phyloP scores from a whole-genome alignment of 305 asterid species.

The Solanum hybrid region DNA sequence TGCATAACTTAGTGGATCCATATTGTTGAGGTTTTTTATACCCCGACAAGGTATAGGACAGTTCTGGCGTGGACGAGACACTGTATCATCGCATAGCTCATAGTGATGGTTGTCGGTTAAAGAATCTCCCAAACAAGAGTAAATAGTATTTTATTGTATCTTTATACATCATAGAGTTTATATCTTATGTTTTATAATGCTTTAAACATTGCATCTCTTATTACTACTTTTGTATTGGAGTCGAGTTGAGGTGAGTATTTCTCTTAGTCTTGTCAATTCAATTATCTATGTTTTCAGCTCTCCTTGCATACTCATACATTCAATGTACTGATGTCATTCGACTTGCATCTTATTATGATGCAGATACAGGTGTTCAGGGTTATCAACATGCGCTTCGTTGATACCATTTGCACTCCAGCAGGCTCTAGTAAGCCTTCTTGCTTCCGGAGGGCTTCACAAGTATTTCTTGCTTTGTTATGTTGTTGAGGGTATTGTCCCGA shows the following conservation, averaged over 20 bases:
- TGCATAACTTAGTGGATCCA: too few species aligned
- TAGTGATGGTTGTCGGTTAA: too few species aligned
- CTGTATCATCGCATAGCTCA: not conserved
- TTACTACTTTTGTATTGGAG: too few species aligned
- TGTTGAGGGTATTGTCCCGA: not conserved
- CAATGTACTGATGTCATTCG: not conserved
- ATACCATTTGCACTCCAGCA: not conserved
- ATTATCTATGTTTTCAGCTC: not conserved
- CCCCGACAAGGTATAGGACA: not conserved
- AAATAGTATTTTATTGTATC: too few species aligned
- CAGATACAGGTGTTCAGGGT: not conserved
- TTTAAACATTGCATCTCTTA: too few species aligned
- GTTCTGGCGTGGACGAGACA: not conserved
- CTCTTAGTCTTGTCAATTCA: not conserved
- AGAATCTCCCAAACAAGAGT: not conserved
- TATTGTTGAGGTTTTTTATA: not conserved
- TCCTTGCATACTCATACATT: not conserved
- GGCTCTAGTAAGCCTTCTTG: not conserved
- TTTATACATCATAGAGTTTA: not conserved
- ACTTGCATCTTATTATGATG: not conserved
- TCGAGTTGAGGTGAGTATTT: not conserved
- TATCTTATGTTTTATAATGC: too few species aligned
- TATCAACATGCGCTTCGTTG: not conserved
- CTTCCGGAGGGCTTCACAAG: not conserved
- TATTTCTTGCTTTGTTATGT: not conserved